These are phyloP conservation scores for Mercurialis annua DNA, from an alignment of 345 rosid genomes.

Conservation along the genomic window DNA sequence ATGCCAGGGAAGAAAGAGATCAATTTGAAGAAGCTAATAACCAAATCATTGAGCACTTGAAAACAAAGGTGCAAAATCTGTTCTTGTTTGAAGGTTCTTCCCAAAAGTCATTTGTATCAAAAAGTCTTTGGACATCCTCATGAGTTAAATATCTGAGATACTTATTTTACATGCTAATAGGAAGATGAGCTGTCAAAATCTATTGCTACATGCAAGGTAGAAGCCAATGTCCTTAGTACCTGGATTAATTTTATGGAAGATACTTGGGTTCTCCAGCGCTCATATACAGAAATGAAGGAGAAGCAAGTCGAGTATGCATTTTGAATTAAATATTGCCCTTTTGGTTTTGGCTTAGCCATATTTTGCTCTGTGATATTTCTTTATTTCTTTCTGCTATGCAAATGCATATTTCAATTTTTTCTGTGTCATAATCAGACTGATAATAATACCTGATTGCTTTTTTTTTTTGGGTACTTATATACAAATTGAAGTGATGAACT, in stretches of 20 bases:
- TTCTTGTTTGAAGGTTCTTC: conserved; percentile 10
- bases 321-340: not conserved
- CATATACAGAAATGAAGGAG: conserved; percentile 63
- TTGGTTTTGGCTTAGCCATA: not conserved
- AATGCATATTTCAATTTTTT: not conserved
- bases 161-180: conserved; percentile 33
- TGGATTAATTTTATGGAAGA: conserved; percentile 96
- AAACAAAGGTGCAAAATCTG: conserved; percentile 54
- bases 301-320: conserved; percentile 65
- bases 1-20: conserved; percentile 84
- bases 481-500: conserved; percentile 61
- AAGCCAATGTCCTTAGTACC: conserved; percentile 71
- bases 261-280: conserved; percentile 75
- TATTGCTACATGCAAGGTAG: conserved; percentile 63
- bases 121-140: conserved; percentile 2
- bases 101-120: not conserved
- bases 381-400: not conserved
- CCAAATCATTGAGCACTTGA: conserved; percentile 78
- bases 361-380: not conserved
- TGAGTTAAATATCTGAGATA: conserved; percentile 11
- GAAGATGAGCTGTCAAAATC: conserved; percentile 89
- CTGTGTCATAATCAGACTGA: not conserved
- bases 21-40: conserved; percentile 93
- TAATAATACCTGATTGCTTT: conserved; percentile 4
- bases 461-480: conserved; percentile 24